These are phyloP conservation scores for Dillenia suffruticosa DNA, from an alignment of 164 flowering plant genomes.

Conservation along the genomic window DNA sequence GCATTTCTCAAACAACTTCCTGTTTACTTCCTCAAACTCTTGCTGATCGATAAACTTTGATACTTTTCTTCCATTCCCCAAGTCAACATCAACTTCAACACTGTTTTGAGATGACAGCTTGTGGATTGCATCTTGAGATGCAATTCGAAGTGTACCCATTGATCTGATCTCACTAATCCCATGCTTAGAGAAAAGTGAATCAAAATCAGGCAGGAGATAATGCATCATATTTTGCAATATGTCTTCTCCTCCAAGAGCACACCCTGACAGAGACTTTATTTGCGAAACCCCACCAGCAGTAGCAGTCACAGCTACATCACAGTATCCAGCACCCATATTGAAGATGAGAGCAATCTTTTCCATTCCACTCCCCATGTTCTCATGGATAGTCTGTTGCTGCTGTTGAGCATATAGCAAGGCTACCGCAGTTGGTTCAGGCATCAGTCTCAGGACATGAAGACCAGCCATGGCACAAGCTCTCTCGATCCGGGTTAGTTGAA, in stretches of 20 bases:
- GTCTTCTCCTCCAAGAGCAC: slow-evolving; percentile 83
- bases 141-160: slow-evolving; percentile 66
- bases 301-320: slow-evolving; percentile 79
- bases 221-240: slow-evolving; percentile 72
- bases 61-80: slow-evolving; percentile 57
- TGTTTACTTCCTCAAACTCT: slow-evolving; percentile 71
- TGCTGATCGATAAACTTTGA: slow-evolving; percentile 32
- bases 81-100: slow-evolving; percentile 56
- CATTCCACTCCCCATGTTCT: slow-evolving; percentile 67
- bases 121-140: slow-evolving; percentile 83
- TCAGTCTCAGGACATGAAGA: slow-evolving; percentile 71
- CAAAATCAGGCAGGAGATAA: slow-evolving; percentile 53
- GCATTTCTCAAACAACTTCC: slow-evolving; percentile 56
- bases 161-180: slow-evolving; percentile 56
- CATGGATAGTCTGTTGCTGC: slow-evolving; percentile 58
- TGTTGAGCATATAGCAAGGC: slow-evolving; percentile 86
- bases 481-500: slow-evolving; percentile 76
- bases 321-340: slow-evolving; percentile 88
- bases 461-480: slow-evolving; percentile 99
- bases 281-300: slow-evolving; percentile 97
- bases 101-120: slow-evolving; percentile 47
- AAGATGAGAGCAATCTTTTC: slow-evolving; percentile 81
- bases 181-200: slow-evolving; percentile 36
- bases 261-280: slow-evolving; percentile 71
- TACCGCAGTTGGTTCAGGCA: slow-evolving; percentile 96